phyloP scores from a whole-genome alignment of 139 green algal species.

The Chlorella sp. region DNA sequence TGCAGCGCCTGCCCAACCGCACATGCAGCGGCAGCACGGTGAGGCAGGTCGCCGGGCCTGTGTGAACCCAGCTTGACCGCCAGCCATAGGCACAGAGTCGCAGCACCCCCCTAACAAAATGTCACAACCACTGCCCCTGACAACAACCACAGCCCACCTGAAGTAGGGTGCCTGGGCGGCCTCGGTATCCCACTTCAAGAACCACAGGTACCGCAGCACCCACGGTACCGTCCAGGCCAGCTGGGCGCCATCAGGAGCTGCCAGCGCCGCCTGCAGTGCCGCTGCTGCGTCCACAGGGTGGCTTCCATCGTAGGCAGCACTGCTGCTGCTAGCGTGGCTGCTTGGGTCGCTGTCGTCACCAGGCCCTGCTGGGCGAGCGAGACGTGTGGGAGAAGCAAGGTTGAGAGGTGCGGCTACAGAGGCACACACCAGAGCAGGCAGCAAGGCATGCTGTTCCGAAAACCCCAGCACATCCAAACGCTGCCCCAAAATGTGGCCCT shows the following conservation, averaged over 20 bases:
- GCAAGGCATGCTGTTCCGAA: no score
- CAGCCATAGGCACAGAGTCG: no score
- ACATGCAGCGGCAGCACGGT: no score
- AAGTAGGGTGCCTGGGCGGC: conserved; percentile 35
- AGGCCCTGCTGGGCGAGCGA: not conserved
- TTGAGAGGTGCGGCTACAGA: not conserved
- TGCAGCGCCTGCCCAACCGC: no score
- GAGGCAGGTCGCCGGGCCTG: no score
- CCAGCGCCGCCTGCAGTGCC: conserved; percentile 36
- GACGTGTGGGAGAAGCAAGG: not conserved
- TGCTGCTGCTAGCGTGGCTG: not conserved
- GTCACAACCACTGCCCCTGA: no score
- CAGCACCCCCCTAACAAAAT: no score
- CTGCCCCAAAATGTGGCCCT: no score
- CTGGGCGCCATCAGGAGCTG: not conserved
- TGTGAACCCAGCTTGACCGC: no score
- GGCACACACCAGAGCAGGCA: no score
- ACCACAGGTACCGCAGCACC: conserved; percentile 58
- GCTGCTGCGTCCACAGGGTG: conserved; percentile 52
- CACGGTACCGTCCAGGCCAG: conserved; percentile 55
- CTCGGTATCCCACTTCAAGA: conserved; percentile 38
- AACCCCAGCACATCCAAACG: no score
- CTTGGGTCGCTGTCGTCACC: not conserved
- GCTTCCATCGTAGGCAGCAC: conserved; percentile 15
- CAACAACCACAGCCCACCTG: not conserved